Percentiles rank a stretch among this genome's conserved stretches.
phyloP scores from a whole-genome alignment of 2,329 filamentous ascomycete genomes.

The Magnaporthiopsis rhizophila region DNA sequence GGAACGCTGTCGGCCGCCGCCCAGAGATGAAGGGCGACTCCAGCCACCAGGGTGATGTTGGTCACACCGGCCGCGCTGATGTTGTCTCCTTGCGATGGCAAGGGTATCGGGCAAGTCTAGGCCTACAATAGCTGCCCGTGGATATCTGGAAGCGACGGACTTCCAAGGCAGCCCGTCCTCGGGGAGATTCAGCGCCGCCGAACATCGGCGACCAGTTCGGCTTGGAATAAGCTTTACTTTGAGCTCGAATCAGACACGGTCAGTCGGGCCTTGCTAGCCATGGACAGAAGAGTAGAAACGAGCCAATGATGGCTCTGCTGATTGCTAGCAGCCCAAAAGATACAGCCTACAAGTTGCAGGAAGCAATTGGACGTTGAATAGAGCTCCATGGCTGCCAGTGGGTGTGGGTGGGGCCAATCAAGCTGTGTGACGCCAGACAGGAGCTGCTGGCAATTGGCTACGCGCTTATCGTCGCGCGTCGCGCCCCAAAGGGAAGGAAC shows the following conservation, averaged over 20 bases:
- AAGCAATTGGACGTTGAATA: too few relatives aligned
- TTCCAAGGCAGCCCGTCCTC: conserved; percentile 6
- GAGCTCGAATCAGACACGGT: too few relatives aligned
- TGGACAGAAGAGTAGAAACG: too few relatives aligned
- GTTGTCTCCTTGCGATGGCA: conserved; percentile 4
- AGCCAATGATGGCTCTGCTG: too few relatives aligned
- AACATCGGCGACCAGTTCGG: too few relatives aligned
- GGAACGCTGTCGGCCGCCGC: neutral
- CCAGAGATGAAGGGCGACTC: conserved; percentile 15
- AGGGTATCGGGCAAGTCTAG: conserved; percentile 25
- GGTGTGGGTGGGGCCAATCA: neutral
- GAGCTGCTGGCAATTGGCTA: neutral
- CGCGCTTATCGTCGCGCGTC: neutral
- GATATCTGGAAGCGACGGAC: neutral
- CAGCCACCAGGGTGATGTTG: conserved; percentile 20
- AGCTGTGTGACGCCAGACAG: neutral
- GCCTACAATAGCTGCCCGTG: conserved; percentile 11
- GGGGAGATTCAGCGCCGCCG: conserved; percentile 1
- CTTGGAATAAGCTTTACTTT: too few relatives aligned
- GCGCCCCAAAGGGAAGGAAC: neutral
- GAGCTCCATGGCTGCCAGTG: neutral
- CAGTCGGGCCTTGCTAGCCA: too few relatives aligned
- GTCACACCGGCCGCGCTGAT: conserved; percentile 25
- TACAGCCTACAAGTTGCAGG: too few relatives aligned
- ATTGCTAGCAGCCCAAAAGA: too few relatives aligned